These are phyloP conservation scores for Rhodotorula diobovata DNA, from an alignment of 768 basidiomycete species.

Conservation along the genomic window DNA sequence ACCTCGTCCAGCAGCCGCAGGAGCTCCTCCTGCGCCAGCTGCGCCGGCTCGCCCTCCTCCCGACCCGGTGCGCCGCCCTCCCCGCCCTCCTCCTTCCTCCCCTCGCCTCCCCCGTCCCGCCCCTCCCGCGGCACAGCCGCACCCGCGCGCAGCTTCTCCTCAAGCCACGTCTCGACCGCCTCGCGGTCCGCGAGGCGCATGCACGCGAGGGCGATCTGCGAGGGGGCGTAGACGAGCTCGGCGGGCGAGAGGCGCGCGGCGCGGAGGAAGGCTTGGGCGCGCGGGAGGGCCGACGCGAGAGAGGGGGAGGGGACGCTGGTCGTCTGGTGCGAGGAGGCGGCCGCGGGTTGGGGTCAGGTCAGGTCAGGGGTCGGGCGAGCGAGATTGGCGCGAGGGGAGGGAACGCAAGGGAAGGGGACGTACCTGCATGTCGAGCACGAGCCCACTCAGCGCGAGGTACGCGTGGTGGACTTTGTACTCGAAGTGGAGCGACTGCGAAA, in stretches of 20 bases:
- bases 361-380: too few relatives aligned
- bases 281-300: constrained; percentile 1
- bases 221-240: constrained; percentile 84
- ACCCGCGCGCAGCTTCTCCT: not conserved
- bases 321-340: not conserved
- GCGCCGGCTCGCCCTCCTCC: not conserved
- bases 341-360: too few relatives aligned
- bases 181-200: constrained; percentile 63
- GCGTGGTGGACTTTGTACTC: constrained; percentile 93
- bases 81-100: not conserved
- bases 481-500: constrained; percentile 87
- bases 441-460: constrained; percentile 79
- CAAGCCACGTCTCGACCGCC: constrained; percentile 60
- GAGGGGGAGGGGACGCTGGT: not conserved
- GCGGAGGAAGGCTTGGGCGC: constrained; percentile 11
- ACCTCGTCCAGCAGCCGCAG: constrained; percentile 41
- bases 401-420: constrained; percentile 17
- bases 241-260: constrained; percentile 79
- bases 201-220: constrained; percentile 84
- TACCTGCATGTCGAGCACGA: constrained; percentile 84
- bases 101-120: not conserved
- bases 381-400: not conserved
- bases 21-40: constrained; percentile 38
- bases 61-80: not conserved
- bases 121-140: too few relatives aligned